These are phyloP conservation scores for Helianthus tuberosus DNA, from an alignment of 129 eudicot species.

Conservation along the genomic window DNA sequence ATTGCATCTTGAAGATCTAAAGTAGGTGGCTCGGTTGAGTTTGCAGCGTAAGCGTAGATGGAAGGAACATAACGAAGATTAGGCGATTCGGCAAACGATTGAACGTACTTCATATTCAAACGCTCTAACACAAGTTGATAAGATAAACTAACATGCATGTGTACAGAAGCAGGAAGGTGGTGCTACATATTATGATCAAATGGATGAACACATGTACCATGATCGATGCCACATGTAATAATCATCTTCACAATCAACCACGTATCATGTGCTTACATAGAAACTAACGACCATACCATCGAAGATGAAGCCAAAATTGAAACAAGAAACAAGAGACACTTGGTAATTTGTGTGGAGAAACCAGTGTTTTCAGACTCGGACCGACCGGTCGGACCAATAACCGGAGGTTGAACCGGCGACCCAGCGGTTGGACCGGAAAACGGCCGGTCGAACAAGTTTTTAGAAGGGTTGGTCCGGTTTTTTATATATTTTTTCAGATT, in stretches of 20 bases:
- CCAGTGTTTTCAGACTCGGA: no score
- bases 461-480: no score
- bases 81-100: slow-evolving; percentile 58
- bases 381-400: no score
- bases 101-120: slow-evolving; percentile 36
- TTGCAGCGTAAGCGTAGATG: slow-evolving; percentile 38
- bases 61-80: slow-evolving; percentile 54
- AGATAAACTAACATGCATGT: neutral
- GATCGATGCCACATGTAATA: neutral
- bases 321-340: no score
- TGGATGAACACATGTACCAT: neutral
- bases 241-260: neutral
- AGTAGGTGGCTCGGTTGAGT: slow-evolving; percentile 29
- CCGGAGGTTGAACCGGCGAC: no score
- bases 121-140: neutral
- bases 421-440: no score
- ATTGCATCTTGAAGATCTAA: slow-evolving; percentile 41
- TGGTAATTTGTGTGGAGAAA: no score
- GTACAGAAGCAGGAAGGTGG: no score
- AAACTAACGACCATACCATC: neutral
- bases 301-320: neutral
- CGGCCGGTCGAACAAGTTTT: no score
- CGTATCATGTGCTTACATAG: neutral
- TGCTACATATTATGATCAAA: no score
- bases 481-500: no score